phyloP scores from a whole-genome alignment of 1,139 yeast genomes.

The Arxiozyma slooffiae region DNA sequence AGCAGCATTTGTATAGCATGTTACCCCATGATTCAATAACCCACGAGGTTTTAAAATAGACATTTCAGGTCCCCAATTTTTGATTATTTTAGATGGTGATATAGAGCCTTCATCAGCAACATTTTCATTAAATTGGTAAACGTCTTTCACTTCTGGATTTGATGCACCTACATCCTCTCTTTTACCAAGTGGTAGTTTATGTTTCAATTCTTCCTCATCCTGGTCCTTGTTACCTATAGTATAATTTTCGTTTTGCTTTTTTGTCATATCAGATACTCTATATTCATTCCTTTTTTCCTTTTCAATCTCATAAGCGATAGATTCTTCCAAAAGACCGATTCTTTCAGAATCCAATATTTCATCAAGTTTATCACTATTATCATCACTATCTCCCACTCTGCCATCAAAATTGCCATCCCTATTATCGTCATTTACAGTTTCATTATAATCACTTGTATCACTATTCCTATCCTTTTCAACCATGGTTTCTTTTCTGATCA shows the following conservation, averaged over 20 bases:
- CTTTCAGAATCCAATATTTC: slow-evolving; percentile 10
- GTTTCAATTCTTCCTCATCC: slow-evolving; percentile 24
- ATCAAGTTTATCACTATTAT: background rate
- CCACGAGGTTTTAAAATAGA: slow-evolving; percentile 55
- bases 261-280: slow-evolving; percentile 4
- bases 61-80: slow-evolving; percentile 49
- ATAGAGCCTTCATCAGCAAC: slow-evolving; percentile 51
- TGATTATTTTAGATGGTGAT: slow-evolving; percentile 42
- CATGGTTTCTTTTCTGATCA: slow-evolving; percentile 1
- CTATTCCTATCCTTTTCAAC: background rate
- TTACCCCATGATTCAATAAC: slow-evolving; percentile 81
- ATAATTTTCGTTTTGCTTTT: slow-evolving; percentile 9
- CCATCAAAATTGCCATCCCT: background rate
- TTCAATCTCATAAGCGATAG: slow-evolving; percentile 9
- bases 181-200: slow-evolving; percentile 26
- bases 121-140: slow-evolving; percentile 45
- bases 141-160: slow-evolving; percentile 39
- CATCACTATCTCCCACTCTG: background rate
- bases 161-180: slow-evolving; percentile 38
- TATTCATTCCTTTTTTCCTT: slow-evolving; percentile 11
- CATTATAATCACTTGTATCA: slow-evolving; percentile 1
- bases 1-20: slow-evolving; percentile 94
- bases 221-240: slow-evolving; percentile 17
- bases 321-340: slow-evolving; percentile 8
- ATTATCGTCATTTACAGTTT: background rate